Base-by-base conservation (phyloP, 192 early-diverging fungal genomes). In the Phycomyces nitens region DNA sequence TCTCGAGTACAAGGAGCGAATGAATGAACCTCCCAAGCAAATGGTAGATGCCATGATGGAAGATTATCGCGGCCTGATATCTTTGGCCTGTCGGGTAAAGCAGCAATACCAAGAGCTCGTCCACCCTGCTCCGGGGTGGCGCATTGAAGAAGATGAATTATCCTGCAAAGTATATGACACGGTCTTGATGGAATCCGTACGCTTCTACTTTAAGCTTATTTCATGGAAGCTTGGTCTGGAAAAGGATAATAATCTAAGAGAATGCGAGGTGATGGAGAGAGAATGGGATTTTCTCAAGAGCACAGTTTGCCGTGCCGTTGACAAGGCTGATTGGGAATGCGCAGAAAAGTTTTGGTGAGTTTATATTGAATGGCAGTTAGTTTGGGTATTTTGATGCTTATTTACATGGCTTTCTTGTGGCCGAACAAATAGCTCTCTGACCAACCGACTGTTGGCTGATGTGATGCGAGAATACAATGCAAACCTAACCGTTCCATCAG, bases 41-140 rank as follows among this genome's bases (percentile, higher is more conserved):
- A 84, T 82, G 73, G 77, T 93, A 5, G 91, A 92, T 62, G 88
- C 92, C 62, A 81, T 90, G 72, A 76, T 93, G 65, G 92, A 92
- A 29, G 88, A 92, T 60, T 89, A 89, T 61, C 83, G 87, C 43
- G 83, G 86, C 23, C 80, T 87, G 23, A 74, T 95, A n/a, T 62
- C 77, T 1, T 69, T 92, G 14, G 90, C 92, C 0, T 88, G 87
- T 68, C 67, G 81, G 62, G 84, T 93, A 55, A 92, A 92, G 62
- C 78, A 76, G 53, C 77, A 88, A 59, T 91, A 89, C 61, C 69
- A 82, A 9, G 79, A 83, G 41, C 64, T 95, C 10, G 78, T 84
- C 5, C 75, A 60, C 22, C 84, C 81, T 15, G 84, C 70, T 5
- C 69, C 76, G 29, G 85, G 81, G 20, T 95, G 93, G 93, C n/a